Evolutionary conservation across 495 filamentous ascomycete species (phyloP).

Genomic region (Penicillium egyptiacum): DNA sequence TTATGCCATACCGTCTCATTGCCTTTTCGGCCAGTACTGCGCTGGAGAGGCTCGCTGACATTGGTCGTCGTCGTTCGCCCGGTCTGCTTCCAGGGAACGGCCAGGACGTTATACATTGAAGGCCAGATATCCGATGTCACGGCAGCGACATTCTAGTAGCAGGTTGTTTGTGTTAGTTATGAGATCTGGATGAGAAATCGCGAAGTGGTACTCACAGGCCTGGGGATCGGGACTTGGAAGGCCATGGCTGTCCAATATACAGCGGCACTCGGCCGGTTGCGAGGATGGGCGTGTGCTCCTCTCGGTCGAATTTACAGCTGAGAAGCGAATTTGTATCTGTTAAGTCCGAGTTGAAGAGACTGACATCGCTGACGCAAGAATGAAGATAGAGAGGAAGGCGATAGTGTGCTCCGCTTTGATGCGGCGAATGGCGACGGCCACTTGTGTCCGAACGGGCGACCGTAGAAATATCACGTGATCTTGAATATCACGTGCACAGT

Average conservation of each 20-base stretch:
- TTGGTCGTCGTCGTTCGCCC: constrained; percentile 19
- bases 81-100: constrained; percentile 37
- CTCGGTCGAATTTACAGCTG: constrained; percentile 4
- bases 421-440: constrained; percentile 44
- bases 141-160: constrained; percentile 37
- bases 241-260: constrained; percentile 47
- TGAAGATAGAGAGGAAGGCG: constrained; percentile 17
- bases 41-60: constrained; percentile 24
- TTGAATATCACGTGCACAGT: constrained; percentile 16
- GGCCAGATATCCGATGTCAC: constrained; percentile 48
- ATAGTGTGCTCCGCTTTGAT: constrained; percentile 26
- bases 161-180: constrained; percentile 17
- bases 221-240: constrained; percentile 45
- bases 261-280: constrained; percentile 46
- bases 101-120: constrained; percentile 42
- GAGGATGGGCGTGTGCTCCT: constrained; percentile 25
- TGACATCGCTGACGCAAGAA: constrained; percentile 33
- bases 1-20: constrained; percentile 23
- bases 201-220: constrained; percentile 35
- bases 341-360: constrained; percentile 18
- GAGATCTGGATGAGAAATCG: not conserved
- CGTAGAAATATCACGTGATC: constrained; percentile 15
- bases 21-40: constrained; percentile 16
- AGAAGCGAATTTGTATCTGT: constrained; percentile 12
- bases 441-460: constrained; percentile 20